Evolutionary conservation across 495 filamentous ascomycete genomes (phyloP).

Genomic region (Sporormia fimetaria): DNA sequence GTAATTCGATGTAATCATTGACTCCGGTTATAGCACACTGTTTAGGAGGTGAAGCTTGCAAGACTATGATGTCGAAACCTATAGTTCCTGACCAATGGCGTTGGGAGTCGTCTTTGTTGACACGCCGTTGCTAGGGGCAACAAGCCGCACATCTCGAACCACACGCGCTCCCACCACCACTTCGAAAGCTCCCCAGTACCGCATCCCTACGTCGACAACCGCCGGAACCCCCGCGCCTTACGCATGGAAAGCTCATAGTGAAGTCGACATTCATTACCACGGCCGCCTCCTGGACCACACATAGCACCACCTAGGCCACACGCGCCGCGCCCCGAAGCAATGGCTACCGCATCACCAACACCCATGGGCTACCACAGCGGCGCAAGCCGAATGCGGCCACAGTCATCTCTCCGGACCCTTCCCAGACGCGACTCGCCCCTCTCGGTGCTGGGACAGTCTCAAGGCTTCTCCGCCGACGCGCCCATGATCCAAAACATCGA

Average conservation of each 20-base stretch:
- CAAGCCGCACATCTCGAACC: too few relatives aligned
- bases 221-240: conserved; percentile 18
- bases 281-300: conserved; percentile 3
- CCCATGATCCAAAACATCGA: conserved; percentile 30
- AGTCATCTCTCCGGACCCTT: conserved; percentile 14
- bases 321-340: neutral
- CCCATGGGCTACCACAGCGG: conserved; percentile 19
- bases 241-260: conserved; percentile 21
- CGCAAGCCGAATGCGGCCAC: conserved; percentile 18
- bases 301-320: conserved; percentile 4
- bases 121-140: too few relatives aligned
- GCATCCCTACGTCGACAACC: conserved; percentile 23
- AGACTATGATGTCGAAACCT: too few relatives aligned
- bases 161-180: neutral
- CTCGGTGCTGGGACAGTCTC: conserved; percentile 24
- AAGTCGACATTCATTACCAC: conserved; percentile 24
- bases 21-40: too few relatives aligned
- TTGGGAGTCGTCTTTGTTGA: too few relatives aligned
- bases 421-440: conserved; percentile 30
- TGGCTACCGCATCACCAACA: conserved; percentile 26
- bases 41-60: too few relatives aligned
- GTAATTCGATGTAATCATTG: too few relatives aligned
- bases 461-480: conserved; percentile 30
- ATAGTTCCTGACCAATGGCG: too few relatives aligned
- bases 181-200: neutral